Percentiles rank a stretch among this genome's conserved stretches.
These are phyloP conservation scores for Gonapodya prolifera DNA, from an alignment of 192 early-diverging fungal species.

Conservation along the genomic window DNA sequence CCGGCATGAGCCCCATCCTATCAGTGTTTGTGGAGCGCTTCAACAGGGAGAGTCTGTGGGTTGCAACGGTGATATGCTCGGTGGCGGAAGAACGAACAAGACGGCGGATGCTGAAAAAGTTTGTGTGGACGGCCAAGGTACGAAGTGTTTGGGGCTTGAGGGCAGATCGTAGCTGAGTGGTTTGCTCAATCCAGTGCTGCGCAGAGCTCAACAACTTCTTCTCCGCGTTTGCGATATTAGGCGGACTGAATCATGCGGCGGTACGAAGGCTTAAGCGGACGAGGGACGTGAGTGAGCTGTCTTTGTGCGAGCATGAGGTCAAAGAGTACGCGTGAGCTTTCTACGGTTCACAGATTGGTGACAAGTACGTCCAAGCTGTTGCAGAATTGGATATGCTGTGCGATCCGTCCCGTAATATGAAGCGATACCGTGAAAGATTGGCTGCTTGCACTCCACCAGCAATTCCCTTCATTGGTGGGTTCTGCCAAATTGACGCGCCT, in stretches of 20 bases:
- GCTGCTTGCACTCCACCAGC: constrained; percentile 31
- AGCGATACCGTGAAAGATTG: constrained; percentile 35
- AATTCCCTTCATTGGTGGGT: constrained; percentile 45
- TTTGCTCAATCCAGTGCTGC: constrained; percentile 22
- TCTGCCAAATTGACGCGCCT: neutral
- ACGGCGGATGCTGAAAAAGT: constrained; percentile 24
- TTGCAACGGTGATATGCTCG: constrained; percentile 34
- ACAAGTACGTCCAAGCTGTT: constrained; percentile 30
- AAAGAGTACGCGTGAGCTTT: neutral
- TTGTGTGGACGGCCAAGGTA: constrained; percentile 42
- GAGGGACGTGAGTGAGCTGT: constrained; percentile 31
- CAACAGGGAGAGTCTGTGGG: constrained; percentile 49
- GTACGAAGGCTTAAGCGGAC: constrained; percentile 45
- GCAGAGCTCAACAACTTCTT: constrained; percentile 45
- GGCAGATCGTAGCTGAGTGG: neutral
- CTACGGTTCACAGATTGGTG: constrained; percentile 21
- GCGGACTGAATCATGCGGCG: constrained; percentile 37
- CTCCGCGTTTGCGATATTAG: constrained; percentile 38
- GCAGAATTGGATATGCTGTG: constrained; percentile 35
- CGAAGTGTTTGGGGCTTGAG: neutral
- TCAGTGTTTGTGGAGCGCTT: constrained; percentile 41
- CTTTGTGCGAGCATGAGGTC: neutral
- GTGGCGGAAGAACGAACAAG: constrained; percentile 43
- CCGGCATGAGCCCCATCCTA: constrained; percentile 36
- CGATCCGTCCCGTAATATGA: constrained; percentile 51